Evolutionary conservation across 192 early-diverging fungal genomes (phyloP), one percentile per base, ranked within the genome.

Genomic region (Gaertneriomyces sp.): DNA sequence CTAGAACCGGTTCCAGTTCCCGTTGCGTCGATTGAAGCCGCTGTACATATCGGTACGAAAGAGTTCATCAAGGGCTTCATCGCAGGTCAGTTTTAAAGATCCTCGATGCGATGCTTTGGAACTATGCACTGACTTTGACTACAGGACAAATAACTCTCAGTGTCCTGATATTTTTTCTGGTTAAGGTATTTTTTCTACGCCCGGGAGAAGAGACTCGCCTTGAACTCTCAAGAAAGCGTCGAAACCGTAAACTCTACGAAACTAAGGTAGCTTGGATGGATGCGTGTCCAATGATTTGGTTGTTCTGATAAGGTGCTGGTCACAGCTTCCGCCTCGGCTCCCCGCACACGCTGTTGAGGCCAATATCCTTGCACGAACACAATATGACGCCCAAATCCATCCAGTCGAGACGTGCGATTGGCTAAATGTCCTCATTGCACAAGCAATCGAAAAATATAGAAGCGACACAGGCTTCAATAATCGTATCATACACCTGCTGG

Each of bases 401-500:
- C 76, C 64, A 19, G 52, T 71, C 1, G 92, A 94, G 69, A 83
- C 87, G 17, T 82, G 85, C 33, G 90, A 90, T 44, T 94, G 92
- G 92, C 74, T 93, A 44, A 93, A 90, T 65, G 89, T 93, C 3
- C 49, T 94, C 33, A 43, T 92, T 17, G 92, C 86, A 8, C 90
- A 93, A 69, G 76, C 85, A 3, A 86, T 94, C 51, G 75, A 85
- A 25, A 81, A 84, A 42, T 92, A 89, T 66, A 71, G 92, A 40
- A 82, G 84, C 44, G 90, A 94, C 65, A 83, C 79, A 12, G 80
- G 80, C 14, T 79, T 91, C 42, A 83, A 87, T 52, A 77, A 85
- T 63, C 71, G 79, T 40, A 68, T 94, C 20, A 76, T 91, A 42
- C 72, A 72, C 11, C 75, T 85, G 4, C 47, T 94, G 11, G 89